phyloP scores from a whole-genome alignment of 352 stramenopile species.

The Phytophthora sp. region DNA sequence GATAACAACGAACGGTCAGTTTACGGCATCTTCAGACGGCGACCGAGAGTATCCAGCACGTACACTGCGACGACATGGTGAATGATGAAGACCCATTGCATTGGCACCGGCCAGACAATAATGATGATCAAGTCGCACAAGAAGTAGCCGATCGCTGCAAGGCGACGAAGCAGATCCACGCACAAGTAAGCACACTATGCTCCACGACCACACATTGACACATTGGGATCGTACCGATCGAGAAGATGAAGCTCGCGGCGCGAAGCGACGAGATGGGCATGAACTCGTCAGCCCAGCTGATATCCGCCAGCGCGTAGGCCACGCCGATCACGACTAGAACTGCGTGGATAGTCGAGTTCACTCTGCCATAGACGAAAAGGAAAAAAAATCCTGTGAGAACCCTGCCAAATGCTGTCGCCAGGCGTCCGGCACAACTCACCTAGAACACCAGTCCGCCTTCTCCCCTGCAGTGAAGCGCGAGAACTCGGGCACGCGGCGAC shows the following conservation, averaged over 20 bases:
- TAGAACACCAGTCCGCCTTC: conserved; percentile 85
- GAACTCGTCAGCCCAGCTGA: conserved; percentile 66
- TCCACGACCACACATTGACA: conserved; percentile 1
- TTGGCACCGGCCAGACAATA: conserved; percentile 74
- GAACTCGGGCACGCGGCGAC: conserved; percentile 66
- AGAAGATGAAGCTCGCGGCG: conserved; percentile 82
- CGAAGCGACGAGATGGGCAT: conserved; percentile 79
- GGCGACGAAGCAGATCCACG: conserved; percentile 17
- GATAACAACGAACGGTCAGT: background rate
- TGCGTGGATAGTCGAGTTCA: conserved; percentile 85
- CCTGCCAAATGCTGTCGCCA: background rate
- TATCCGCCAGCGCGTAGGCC: conserved; percentile 64
- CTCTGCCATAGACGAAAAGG: conserved; percentile 35
- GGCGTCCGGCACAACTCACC: conserved; percentile 39
- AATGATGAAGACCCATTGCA: conserved; percentile 81
- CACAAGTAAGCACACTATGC: background rate
- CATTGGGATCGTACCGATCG: conserved; percentile 51
- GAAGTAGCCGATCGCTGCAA: conserved; percentile 80
- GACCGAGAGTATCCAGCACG: conserved; percentile 23
- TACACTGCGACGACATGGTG: conserved; percentile 86
- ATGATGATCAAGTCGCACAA: conserved; percentile 83
- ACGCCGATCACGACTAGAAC: conserved; percentile 70
- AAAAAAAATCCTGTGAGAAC: background rate
- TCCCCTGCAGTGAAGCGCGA: conserved; percentile 60
- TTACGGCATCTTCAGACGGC: background rate